phyloP scores from a whole-genome alignment of 805 yeast species.

The Candida awuae region DNA sequence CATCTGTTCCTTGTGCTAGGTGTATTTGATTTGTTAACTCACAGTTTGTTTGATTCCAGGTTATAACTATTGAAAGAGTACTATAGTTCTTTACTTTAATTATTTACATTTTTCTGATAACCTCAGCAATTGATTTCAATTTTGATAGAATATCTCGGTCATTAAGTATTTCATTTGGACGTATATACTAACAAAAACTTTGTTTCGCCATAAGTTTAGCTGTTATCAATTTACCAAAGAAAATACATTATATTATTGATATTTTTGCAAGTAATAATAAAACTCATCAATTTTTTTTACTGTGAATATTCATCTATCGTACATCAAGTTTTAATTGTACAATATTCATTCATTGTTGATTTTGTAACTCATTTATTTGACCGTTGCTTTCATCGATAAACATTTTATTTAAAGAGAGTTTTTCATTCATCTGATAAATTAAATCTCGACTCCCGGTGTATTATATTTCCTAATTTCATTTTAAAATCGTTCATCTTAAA shows the following conservation, averaged over 20 bases:
- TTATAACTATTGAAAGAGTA: constrained; percentile 4
- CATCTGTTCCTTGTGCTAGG: constrained; percentile 1
- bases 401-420: neutral
- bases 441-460: constrained; percentile 6
- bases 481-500: neutral
- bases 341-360: constrained; percentile 1
- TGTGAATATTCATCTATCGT: neutral
- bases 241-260: too few species aligned
- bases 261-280: too few species aligned
- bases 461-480: constrained; percentile 3
- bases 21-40: constrained; percentile 5
- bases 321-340: neutral
- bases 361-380: constrained; percentile 27
- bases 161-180: too few species aligned
- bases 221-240: too few species aligned
- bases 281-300: too few species aligned
- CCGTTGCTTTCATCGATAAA: constrained; percentile 19
- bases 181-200: neutral
- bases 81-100: neutral
- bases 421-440: constrained; percentile 1
- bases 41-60: neutral
- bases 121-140: neutral
- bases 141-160: too few species aligned
- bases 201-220: too few species aligned
- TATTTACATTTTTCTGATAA: neutral